A percentile compares a stretch with the other conserved stretches of the same genome.
phyloP scores from a whole-genome alignment of 1,139 yeast species.

The Lodderomyces parapsilosis region DNA sequence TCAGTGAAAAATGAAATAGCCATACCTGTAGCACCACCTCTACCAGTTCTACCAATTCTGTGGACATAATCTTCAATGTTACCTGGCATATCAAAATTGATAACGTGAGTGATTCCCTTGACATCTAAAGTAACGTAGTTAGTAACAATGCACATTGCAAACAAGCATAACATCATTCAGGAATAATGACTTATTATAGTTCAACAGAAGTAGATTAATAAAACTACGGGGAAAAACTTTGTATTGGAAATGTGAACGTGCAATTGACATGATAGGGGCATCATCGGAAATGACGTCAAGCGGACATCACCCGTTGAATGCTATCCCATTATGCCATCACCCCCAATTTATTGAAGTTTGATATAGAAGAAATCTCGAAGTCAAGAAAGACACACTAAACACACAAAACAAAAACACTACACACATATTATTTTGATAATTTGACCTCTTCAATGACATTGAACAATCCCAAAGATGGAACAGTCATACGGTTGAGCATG shows the following conservation, averaged over 20 bases:
- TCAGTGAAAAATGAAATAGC: constrained; percentile 94
- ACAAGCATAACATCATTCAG: background rate
- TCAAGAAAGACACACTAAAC: constrained; percentile 1
- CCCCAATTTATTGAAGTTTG: constrained; percentile 2
- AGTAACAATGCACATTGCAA: background rate
- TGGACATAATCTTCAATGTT: constrained; percentile 97
- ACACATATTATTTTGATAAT: background rate
- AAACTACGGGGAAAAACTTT: background rate
- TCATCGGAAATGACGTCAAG: background rate
- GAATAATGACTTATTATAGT: too few relatives aligned
- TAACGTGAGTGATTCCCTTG: constrained; percentile 90
- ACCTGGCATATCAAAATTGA: constrained; percentile 97
- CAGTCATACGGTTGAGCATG: background rate
- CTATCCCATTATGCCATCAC: background rate
- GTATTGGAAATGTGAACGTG: background rate
- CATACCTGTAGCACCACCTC: constrained; percentile 96
- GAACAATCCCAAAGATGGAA: background rate
- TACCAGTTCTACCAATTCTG: constrained; percentile 97
- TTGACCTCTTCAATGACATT: constrained; percentile 1
- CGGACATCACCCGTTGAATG: too few relatives aligned
- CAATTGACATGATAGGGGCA: background rate
- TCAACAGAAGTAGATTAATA: background rate
- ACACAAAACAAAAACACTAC: background rate
- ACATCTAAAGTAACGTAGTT: constrained; percentile 59
- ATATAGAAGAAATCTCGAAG: background rate